Base-by-base conservation (phyloP, 2,329 filamentous ascomycete species). In the Coniochaeta pulveracea region DNA sequence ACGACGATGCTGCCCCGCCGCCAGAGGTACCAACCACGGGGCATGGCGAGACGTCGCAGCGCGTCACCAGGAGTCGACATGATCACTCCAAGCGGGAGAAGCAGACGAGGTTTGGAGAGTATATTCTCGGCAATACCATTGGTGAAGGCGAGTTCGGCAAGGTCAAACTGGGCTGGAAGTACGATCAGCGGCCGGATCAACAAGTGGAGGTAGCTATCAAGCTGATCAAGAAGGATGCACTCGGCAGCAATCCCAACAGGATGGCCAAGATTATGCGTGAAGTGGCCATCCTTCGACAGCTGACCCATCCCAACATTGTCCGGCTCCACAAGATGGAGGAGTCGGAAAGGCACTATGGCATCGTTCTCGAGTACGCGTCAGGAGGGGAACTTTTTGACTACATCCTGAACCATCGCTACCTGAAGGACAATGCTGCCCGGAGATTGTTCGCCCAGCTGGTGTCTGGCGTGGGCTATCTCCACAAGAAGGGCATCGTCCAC, bases 61-160 rank as follows among this genome's bases (percentile, higher is more conserved):
- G 67, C 10, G 61, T 62, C 21, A 57, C 57, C 7, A 63, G 73
- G 35, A 76, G 71, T 40, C 60, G 75, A 22, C 74, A 79, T 40
- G 74, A 80, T 41, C 70, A 77, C 48, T 57, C 60, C 0, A 69
- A 66, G 42, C 52, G 61, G 23, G 67, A 77, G 46, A 94, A 93
- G 62, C 76, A 81, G 43, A 86, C 81, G 26, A 88, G 85, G 44
- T 96, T 98, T 53, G 89, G 89, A 39, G 86, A 95, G 42, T 98
- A 96, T 57, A 85, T 93, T 39, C 70, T 98, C 4, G 91, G 91
- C 22, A 89, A 94, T 55, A 96, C 89, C 3, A 80, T 98, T 32
- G 91, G 91, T 32, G 91, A 98, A 63, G 91, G 91, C 40, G 91
- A 98, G 58, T 98, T 98, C 54, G 91, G 91, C 43, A 98, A 98